Evolutionary conservation across 2,329 filamentous ascomycete genomes (phyloP).

Genomic region (Anisogramma anomala): DNA sequence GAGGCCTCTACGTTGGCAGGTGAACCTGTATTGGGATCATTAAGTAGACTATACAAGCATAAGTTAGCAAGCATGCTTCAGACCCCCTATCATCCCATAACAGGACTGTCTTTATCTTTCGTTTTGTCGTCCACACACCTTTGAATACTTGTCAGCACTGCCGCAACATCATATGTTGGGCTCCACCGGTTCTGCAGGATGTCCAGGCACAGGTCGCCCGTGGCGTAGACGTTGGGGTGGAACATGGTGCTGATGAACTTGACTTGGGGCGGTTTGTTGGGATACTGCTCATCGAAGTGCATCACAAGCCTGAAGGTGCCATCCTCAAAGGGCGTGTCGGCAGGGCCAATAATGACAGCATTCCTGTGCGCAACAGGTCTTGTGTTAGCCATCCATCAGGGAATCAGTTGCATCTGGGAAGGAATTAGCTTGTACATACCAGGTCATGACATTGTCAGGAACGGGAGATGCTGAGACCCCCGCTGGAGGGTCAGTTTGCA

Average conservation of each 20-base stretch:
- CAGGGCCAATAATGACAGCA: conserved; percentile 92
- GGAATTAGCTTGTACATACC: conserved; percentile 38
- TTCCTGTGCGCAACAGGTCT: conserved; percentile 42
- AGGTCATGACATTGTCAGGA: conserved; percentile 95
- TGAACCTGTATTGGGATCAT: conserved; percentile 97
- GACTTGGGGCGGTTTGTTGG: conserved; percentile 93
- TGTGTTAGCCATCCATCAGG: conserved; percentile 26
- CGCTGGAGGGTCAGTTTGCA: conserved; percentile 97
- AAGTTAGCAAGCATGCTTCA: conserved; percentile 15
- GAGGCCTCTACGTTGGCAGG: conserved; percentile 97
- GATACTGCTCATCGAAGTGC: conserved; percentile 98
- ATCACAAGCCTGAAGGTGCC: conserved; percentile 95
- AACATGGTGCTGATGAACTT: conserved; percentile 99
- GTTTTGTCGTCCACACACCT: conserved; percentile 45
- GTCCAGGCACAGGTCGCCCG: conserved; percentile 89
- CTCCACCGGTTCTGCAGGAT: conserved; percentile 98
- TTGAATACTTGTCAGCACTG: conserved; percentile 93
- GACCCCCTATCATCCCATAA: not conserved
- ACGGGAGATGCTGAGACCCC: conserved; percentile 94
- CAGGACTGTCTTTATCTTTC: not conserved
- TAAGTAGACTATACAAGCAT: conserved; percentile 57
- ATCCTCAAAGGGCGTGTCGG: conserved; percentile 95
- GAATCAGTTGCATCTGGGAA: too few relatives aligned
- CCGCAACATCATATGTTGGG: conserved; percentile 95
- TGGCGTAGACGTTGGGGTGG: conserved; percentile 96